Evolutionary conservation across 139 green algal species (phyloP).

Genomic region (Chlamydomonas schloesseri): DNA sequence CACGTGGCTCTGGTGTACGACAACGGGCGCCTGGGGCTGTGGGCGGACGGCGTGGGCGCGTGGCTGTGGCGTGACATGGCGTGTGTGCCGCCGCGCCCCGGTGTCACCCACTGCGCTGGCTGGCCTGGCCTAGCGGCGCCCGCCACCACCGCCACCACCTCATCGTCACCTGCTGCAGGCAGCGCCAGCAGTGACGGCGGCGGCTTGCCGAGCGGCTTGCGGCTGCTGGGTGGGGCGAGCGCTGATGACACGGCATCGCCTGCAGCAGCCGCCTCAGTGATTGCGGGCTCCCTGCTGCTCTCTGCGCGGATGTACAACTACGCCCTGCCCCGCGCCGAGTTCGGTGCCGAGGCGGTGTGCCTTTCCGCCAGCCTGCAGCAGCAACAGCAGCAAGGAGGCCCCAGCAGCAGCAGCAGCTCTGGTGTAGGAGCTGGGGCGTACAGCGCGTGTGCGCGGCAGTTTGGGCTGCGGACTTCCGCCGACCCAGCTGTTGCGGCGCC

Average conservation of each 20-base stretch:
- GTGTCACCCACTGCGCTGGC: not conserved
- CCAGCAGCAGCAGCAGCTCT: conserved; percentile 4
- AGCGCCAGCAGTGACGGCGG: too few species aligned
- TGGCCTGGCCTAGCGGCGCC: not conserved
- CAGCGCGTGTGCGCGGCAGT: too few species aligned
- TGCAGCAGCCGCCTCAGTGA: too few species aligned
- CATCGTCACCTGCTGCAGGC: too few species aligned
- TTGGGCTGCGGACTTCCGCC: too few species aligned
- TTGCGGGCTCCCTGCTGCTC: not conserved
- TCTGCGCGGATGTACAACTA: conserved; percentile 54
- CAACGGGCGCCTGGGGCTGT: conserved; percentile 43
- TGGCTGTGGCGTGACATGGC: conserved; percentile 46
- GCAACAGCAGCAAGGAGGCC: too few species aligned
- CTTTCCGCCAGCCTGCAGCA: not conserved
- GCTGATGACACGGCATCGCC: too few species aligned
- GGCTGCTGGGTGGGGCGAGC: not conserved
- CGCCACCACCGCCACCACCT: not conserved
- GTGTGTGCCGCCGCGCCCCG: conserved; percentile 34
- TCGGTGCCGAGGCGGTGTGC: conserved; percentile 5
- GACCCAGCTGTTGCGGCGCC: too few species aligned
- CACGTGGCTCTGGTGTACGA: conserved; percentile 44
- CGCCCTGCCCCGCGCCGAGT: conserved; percentile 42
- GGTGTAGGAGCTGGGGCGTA: not conserved
- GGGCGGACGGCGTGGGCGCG: conserved; percentile 47
- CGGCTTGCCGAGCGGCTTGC: too few species aligned